A percentile compares a stretch with the other conserved stretches of the same genome.
Evolutionary conservation across 306 rosid species (phyloP).

Genomic region (Carpinus fangiana): DNA sequence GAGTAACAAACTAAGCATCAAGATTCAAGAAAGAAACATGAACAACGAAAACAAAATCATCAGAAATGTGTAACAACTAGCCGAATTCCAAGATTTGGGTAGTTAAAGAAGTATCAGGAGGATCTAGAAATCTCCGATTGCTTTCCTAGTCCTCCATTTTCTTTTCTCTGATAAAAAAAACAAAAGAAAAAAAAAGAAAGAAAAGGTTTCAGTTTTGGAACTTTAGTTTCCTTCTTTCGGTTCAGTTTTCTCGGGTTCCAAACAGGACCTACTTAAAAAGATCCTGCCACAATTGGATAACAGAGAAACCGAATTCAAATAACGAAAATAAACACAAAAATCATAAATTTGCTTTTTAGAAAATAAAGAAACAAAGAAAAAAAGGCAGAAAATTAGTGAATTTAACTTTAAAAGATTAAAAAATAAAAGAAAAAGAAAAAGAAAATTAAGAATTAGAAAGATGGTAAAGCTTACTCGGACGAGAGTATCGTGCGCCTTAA

Average conservation of each 20-base stretch:
- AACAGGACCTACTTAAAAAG: neutral
- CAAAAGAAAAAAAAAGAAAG: neutral
- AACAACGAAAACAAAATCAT: neutral
- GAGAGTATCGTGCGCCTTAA: constrained; percentile 19
- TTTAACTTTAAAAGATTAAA: neutral
- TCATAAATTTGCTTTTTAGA: neutral
- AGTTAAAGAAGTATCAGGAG: neutral
- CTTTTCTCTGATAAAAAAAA: neutral
- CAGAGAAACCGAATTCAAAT: too few relatives aligned
- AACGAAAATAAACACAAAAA: neutral
- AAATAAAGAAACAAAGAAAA: neutral
- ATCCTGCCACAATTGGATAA: neutral
- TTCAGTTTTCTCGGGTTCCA: neutral
- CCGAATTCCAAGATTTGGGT: neutral
- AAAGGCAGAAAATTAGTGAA: neutral
- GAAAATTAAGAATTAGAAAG: neutral
- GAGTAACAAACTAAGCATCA: neutral
- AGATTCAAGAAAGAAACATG: neutral
- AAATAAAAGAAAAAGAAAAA: neutral
- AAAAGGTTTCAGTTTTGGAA: neutral
- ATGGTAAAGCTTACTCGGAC: constrained; percentile 13
- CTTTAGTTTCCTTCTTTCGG: neutral
- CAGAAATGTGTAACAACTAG: neutral
- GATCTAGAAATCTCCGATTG: neutral
- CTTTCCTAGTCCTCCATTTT: neutral